These are phyloP conservation scores for Nicotiana tabacum DNA, from an alignment of 257 asterid genomes.

Conservation along the genomic window DNA sequence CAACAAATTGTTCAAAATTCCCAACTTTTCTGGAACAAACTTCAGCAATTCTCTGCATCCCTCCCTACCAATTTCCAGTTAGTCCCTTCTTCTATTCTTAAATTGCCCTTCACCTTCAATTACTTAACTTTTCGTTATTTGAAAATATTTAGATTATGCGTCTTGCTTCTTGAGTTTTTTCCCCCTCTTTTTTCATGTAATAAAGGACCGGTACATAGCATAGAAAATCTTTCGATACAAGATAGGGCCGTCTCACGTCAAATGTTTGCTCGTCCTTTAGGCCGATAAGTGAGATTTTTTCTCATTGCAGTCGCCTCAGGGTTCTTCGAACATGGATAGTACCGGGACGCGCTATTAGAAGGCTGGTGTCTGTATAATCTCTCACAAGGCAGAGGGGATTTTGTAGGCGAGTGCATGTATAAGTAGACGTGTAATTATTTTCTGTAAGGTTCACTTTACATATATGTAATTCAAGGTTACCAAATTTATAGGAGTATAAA, in stretches of 20 bases:
- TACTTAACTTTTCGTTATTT: background rate
- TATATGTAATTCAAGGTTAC: background rate
- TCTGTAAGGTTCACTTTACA: background rate
- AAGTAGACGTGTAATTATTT: background rate
- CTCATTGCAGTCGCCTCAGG: background rate
- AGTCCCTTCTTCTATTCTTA: background rate
- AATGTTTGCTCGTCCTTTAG: background rate
- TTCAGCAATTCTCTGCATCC: slow-evolving; percentile 55
- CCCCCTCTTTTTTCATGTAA: no score
- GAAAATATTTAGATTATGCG: background rate
- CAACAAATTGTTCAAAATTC: slow-evolving; percentile 64
- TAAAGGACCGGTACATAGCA: no score
- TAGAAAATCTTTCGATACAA: background rate
- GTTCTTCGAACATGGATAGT: background rate
- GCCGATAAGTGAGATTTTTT: background rate
- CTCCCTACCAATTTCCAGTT: slow-evolving; percentile 48
- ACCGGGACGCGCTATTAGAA: background rate
- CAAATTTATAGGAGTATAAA: background rate
- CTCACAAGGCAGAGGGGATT: background rate
- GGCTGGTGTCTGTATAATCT: background rate
- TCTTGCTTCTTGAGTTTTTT: background rate
- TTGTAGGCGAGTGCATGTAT: background rate
- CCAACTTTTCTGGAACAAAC: slow-evolving; percentile 59
- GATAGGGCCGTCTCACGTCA: background rate
- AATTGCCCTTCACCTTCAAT: background rate